Percentiles rank a stretch among this genome's conserved stretches.
These are phyloP conservation scores for Corymbia citriodora DNA, from an alignment of 441 rosid species.

Conservation along the genomic window DNA sequence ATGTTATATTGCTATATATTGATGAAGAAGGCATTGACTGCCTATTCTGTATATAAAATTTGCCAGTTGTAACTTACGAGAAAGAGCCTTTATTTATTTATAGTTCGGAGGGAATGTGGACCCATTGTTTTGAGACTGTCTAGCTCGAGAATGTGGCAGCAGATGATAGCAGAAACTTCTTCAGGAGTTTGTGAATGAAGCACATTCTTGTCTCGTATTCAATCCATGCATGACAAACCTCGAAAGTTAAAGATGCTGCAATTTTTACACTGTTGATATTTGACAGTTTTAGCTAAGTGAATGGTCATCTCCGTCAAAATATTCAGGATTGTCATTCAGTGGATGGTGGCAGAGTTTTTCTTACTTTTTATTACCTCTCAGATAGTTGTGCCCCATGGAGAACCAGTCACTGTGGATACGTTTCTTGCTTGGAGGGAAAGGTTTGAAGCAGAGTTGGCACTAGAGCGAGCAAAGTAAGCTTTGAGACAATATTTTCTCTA, in stretches of 20 bases:
- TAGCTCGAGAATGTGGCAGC: background rate
- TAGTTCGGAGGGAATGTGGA: background rate
- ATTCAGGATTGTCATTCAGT: background rate
- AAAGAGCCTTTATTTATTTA: background rate
- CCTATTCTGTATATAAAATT: background rate
- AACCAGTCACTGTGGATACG: conserved; percentile 90
- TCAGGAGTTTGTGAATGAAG: background rate
- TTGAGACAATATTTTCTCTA: background rate
- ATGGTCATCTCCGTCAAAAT: background rate
- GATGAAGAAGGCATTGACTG: background rate
- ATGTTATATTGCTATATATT: background rate
- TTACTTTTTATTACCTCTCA: conserved; percentile 12
- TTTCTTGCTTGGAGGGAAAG: conserved; percentile 97
- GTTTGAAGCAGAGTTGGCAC: conserved; percentile 96
- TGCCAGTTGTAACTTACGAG: background rate
- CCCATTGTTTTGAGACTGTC: background rate
- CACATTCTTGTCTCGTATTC: background rate
- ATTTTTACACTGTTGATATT: background rate
- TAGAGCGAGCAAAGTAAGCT: conserved; percentile 95
- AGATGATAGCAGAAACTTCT: background rate
- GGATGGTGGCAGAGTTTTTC: background rate
- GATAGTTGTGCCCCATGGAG: conserved; percentile 96
- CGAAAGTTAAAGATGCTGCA: background rate
- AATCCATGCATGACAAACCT: background rate
- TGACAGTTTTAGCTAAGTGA: background rate